phyloP scores from a whole-genome alignment of 768 basidiomycete species.

The Lactifluus echinatus region DNA sequence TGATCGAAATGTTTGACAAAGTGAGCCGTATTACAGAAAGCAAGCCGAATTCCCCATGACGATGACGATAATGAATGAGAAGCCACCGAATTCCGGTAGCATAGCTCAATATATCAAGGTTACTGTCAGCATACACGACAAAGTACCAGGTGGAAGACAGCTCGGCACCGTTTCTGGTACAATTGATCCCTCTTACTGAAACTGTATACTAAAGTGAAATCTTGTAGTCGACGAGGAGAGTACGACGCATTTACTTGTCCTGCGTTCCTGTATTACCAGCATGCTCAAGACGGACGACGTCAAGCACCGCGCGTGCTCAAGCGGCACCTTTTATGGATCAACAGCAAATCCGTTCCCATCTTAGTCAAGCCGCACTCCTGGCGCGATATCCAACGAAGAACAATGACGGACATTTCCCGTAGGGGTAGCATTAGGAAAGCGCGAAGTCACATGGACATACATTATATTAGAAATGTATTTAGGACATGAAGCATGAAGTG shows the following conservation, averaged over 20 bases:
- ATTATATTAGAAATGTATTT: no score
- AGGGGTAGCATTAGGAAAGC: no score
- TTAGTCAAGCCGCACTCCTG: no score
- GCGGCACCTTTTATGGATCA: slow-evolving; percentile 8
- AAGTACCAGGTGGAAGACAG: background rate
- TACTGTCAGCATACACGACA: background rate
- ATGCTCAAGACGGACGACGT: background rate
- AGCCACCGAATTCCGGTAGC: background rate
- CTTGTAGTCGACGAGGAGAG: slow-evolving; percentile 1
- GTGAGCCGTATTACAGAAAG: background rate
- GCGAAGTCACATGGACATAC: no score
- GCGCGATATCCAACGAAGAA: no score
- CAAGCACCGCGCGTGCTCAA: slow-evolving; percentile 4
- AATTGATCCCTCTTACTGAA: background rate
- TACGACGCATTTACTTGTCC: slow-evolving; percentile 1
- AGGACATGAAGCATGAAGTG: no score
- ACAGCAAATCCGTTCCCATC: no score
- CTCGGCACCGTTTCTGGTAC: background rate
- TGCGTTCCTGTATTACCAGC: slow-evolving; percentile 1
- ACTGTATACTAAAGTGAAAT: background rate
- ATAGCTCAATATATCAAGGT: background rate
- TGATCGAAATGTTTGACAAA: background rate
- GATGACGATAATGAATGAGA: no score
- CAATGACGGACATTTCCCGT: no score
- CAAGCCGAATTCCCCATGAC: background rate